These are phyloP conservation scores for Albifimbria verrucaria DNA, from an alignment of 2,329 filamentous ascomycete genomes.

Conservation along the genomic window DNA sequence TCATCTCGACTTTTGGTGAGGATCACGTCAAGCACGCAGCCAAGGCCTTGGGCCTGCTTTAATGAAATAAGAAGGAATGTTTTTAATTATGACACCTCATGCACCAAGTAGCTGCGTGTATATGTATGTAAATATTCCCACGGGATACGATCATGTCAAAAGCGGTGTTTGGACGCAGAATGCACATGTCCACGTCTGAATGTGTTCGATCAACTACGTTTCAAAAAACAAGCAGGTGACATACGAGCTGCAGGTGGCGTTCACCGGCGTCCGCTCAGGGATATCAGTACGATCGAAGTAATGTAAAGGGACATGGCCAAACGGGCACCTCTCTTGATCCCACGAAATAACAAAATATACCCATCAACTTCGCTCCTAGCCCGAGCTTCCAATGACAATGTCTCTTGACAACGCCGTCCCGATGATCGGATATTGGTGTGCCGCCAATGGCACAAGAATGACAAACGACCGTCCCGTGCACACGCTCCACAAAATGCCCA, in stretches of 20 bases:
- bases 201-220: no score
- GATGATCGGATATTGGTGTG: conserved; percentile 13
- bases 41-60: conserved; percentile 62
- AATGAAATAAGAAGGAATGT: conserved; percentile 5
- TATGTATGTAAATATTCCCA: no score
- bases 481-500: not conserved
- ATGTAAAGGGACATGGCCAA: no score
- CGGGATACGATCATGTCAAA: no score
- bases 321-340: no score
- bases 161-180: no score
- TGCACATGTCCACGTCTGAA: no score
- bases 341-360: no score
- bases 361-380: conserved; percentile 1
- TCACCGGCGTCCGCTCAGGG: no score
- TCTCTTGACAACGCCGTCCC: conserved; percentile 17
- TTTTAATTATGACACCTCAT: not conserved
- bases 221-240: no score
- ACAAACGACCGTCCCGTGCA: not conserved
- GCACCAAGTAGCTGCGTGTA: not conserved
- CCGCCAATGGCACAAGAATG: conserved; percentile 1
- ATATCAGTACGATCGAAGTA: no score
- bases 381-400: conserved; percentile 6
- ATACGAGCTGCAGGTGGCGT: no score
- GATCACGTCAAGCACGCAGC: conserved; percentile 92
- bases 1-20: conserved; percentile 85